These are phyloP conservation scores for Hymenoscyphus albidus DNA, from an alignment of 2,329 filamentous ascomycete species.

Conservation along the genomic window DNA sequence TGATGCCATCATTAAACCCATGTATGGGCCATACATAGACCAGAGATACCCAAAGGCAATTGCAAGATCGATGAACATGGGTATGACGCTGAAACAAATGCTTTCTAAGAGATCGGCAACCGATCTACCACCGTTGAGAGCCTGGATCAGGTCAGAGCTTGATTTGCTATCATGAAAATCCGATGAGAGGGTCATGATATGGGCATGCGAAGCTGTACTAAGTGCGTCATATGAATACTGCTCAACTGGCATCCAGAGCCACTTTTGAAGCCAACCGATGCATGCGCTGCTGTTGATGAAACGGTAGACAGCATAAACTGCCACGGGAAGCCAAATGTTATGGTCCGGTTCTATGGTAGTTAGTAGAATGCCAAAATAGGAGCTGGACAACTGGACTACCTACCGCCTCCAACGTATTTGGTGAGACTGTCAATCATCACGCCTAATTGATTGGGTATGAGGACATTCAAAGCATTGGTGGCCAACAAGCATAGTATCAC, in stretches of 20 bases:
- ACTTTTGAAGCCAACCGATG: conserved; percentile 45
- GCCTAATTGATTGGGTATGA: conserved; percentile 78
- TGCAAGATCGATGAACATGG: conserved; percentile 58
- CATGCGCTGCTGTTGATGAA: conserved; percentile 50
- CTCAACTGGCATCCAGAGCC: conserved; percentile 52
- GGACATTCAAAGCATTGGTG: conserved; percentile 68
- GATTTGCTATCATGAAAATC: conserved; percentile 66
- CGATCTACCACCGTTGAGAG: conserved; percentile 59
- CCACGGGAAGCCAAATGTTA: conserved; percentile 51
- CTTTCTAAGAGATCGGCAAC: conserved; percentile 57
- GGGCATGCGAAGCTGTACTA: conserved; percentile 58
- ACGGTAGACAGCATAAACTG: conserved; percentile 46
- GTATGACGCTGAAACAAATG: conserved; percentile 55
- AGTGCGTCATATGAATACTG: conserved; percentile 56
- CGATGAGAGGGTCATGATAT: conserved; percentile 66
- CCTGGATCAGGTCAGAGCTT: conserved; percentile 60
- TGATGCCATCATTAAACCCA: conserved; percentile 47
- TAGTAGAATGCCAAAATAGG: conserved; percentile 1
- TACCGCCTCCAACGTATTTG: conserved; percentile 37
- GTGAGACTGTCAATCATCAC: conserved; percentile 69
- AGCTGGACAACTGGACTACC: conserved; percentile 5
- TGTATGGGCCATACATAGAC: conserved; percentile 58
- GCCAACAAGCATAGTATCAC: conserved; percentile 66
- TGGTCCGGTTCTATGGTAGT: conserved; percentile 29
- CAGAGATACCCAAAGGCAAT: conserved; percentile 60